A percentile compares a stretch with the other conserved stretches of the same genome.
phyloP scores from a whole-genome alignment of 805 yeast genomes.

The Limtongozyma cylindracea region DNA sequence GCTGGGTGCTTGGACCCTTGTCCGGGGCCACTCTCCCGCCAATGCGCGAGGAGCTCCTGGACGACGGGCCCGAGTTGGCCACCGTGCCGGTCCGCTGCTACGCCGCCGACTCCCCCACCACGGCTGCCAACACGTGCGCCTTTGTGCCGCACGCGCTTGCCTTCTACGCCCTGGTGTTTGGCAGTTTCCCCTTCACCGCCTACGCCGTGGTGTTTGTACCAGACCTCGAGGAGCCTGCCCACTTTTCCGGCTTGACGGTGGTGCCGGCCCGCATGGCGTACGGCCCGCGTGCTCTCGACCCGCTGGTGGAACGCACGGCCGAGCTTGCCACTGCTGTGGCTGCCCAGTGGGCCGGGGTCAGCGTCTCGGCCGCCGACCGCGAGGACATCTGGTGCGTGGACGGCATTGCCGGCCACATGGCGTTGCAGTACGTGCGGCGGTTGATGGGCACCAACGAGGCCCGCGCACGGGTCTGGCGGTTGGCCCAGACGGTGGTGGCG shows the following conservation, averaged over 20 bases:
- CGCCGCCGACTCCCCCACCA: conserved; percentile 26
- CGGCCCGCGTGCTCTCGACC: conserved; percentile 54
- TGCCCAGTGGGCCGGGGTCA: conserved; percentile 83
- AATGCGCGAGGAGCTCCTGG: conserved; percentile 5
- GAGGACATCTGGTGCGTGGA: conserved; percentile 77
- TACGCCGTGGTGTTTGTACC: conserved; percentile 56
- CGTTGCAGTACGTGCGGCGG: conserved; percentile 36
- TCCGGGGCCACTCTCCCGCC: conserved; percentile 3
- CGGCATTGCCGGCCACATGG: conserved; percentile 72
- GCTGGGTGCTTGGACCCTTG: conserved; percentile 87
- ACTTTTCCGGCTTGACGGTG: conserved; percentile 55
- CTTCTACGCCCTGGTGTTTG: conserved; percentile 66
- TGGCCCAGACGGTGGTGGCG: conserved; percentile 16
- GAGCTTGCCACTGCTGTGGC: conserved; percentile 45
- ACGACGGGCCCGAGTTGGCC: conserved; percentile 8
- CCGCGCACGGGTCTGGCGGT: conserved; percentile 25
- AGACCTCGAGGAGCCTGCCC: too few relatives aligned
- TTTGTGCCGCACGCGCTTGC: conserved; percentile 63
- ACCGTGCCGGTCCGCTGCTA: conserved; percentile 21
- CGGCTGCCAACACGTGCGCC: conserved; percentile 47
- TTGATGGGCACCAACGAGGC: conserved; percentile 73
- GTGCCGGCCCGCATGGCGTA: conserved; percentile 38
- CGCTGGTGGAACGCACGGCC: conserved; percentile 47
- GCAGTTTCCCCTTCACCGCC: conserved; percentile 78
- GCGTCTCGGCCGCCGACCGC: conserved; percentile 55